phyloP scores from a whole-genome alignment of 2,329 filamentous ascomycete species.

The Botryosphaeria dothidea region DNA sequence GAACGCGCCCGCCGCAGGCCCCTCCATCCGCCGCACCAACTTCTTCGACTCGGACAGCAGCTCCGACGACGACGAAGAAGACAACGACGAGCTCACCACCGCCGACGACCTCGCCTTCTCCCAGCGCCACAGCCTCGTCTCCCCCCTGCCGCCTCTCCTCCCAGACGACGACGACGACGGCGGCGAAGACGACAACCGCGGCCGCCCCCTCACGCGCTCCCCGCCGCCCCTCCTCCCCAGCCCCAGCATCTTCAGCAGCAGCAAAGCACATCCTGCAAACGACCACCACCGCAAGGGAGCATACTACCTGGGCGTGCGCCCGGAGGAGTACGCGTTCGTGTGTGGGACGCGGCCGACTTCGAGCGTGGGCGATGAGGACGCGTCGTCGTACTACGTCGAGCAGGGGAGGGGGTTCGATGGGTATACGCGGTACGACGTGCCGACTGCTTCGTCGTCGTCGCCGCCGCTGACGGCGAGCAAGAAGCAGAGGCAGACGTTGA shows the following conservation, averaged over 20 bases:
- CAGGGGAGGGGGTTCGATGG: neutral
- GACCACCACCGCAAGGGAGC: neutral
- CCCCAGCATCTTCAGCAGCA: neutral
- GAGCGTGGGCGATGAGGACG: neutral
- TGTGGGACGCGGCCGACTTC: slow-evolving; percentile 1
- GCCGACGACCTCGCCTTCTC: slow-evolving; percentile 10
- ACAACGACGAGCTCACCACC: neutral
- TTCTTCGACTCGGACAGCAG: slow-evolving; percentile 36
- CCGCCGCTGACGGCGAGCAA: neutral
- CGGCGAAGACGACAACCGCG: neutral
- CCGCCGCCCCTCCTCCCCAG: neutral
- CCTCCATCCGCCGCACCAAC: slow-evolving; percentile 32
- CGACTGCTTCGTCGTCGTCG: neutral
- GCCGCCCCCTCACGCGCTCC: neutral
- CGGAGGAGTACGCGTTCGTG: slow-evolving; percentile 10
- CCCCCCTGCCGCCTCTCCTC: neutral
- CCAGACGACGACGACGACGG: neutral
- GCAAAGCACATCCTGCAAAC: neutral
- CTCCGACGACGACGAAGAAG: slow-evolving; percentile 17
- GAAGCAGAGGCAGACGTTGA: neutral
- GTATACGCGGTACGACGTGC: neutral
- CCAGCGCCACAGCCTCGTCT: neutral
- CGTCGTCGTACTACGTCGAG: neutral
- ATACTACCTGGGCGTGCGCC: neutral
- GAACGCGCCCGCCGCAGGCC: too few species aligned